Evolutionary conservation across 257 asterid genomes (phyloP), one percentile per base, ranked within the genome.

Genomic region (Haberlea rhodopensis): DNA sequence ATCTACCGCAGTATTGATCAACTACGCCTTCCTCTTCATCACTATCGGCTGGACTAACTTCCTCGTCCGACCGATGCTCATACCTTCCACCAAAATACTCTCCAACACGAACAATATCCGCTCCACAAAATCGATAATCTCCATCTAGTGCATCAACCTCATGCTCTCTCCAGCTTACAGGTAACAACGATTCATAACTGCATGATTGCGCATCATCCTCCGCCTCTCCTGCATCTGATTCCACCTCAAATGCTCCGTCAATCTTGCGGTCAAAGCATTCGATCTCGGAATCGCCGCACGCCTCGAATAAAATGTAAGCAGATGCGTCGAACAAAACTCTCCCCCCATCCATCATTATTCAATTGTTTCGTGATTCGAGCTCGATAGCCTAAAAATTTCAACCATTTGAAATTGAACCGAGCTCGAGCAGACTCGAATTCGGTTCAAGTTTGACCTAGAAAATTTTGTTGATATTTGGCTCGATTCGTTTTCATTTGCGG

Each of bases 1-100:
- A 24, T 10, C 57, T 34, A 15, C 75, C 49, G 66, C 74, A 58
- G 61, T 71, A 68, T 70, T 85, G 94, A 60, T 83, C 75, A 9
- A 85, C 89, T 1, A 75, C 86, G 23, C 84, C 94, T 45, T 82
- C 86, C 55, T 82, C 86, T 0, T 79, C 86, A 26, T 61, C 82
- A 0, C 69, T 49, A 15, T 10, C 68, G 49, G 23, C 53, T 32
- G 26, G 10, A 5, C 21, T 13, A 6, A n/a, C 18, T 11, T 75
- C 78, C 6, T 69, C 72, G 24, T 66, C 57, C 13, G 11, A 68
- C 8, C 23, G 55, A 15, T 21, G 11, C 10, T 37, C 53, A 27
- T 77, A 71, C 13, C n/a, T n/a, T n/a, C n/a, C n/a, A n/a, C n/a
- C n/a, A n/a, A n/a, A n/a, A n/a, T n/a, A n/a, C n/a, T n/a, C n/a